These are phyloP conservation scores for Saksenaea oblongispora DNA, from an alignment of 371 early-diverging fungal genomes.

Conservation along the genomic window DNA sequence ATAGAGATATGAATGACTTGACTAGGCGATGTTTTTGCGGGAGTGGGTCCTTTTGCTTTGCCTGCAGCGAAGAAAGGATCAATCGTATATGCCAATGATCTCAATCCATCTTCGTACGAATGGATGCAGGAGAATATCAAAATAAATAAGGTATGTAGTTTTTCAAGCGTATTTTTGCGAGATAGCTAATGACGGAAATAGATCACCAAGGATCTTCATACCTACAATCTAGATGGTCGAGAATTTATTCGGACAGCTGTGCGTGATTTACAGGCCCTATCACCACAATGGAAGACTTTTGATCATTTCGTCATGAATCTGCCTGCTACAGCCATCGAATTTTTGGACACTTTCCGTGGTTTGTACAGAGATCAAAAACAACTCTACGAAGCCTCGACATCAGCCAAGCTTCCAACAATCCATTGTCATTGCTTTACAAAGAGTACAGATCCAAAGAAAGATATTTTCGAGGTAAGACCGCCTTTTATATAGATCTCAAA, in stretches of 20 bases:
- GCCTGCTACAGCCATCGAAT: conserved; percentile 95
- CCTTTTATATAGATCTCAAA: not conserved
- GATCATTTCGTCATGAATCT: conserved; percentile 98
- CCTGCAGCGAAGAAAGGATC: conserved; percentile 90
- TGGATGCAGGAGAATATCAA: conserved; percentile 81
- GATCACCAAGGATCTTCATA: conserved; percentile 55
- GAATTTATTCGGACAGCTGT: conserved; percentile 84
- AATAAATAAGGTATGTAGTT: conserved; percentile 74
- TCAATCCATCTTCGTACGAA: conserved; percentile 91
- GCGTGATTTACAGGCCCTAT: conserved; percentile 38
- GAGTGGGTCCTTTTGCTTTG: conserved; percentile 98
- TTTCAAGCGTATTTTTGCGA: not conserved
- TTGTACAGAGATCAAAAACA: conserved; percentile 55
- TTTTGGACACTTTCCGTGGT: conserved; percentile 82
- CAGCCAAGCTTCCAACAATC: conserved; percentile 73
- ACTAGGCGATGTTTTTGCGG: conserved; percentile 93
- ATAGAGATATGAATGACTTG: not conserved
- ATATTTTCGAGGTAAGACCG: conserved; percentile 62
- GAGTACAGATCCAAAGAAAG: conserved; percentile 67
- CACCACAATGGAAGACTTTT: conserved; percentile 67
- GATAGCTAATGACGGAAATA: not conserved
- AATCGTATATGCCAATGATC: conserved; percentile 96
- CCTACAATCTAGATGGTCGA: conserved; percentile 92
- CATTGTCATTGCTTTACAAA: conserved; percentile 96
- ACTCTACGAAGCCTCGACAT: conserved; percentile 33